A percentile compares a stretch with the other conserved stretches of the same genome.
Evolutionary conservation across 2,329 filamentous ascomycete species (phyloP).

Genomic region (Helminthosporium solani): DNA sequence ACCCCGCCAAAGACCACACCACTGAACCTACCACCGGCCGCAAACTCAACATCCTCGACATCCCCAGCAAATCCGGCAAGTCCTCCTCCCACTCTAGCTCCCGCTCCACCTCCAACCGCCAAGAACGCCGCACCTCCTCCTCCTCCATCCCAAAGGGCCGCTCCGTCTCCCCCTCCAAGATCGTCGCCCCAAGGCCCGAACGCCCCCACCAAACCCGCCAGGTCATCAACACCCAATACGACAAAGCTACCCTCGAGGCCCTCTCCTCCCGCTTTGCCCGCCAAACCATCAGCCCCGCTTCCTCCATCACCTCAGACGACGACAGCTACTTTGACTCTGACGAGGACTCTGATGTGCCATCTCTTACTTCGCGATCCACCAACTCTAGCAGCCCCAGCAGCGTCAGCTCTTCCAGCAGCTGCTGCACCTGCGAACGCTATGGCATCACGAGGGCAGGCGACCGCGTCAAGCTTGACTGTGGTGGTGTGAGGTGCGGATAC

Average conservation of each 20-base stretch:
- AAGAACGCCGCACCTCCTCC: slow-evolving; percentile 54
- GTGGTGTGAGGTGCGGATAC: slow-evolving; percentile 83
- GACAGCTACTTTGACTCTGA: slow-evolving; percentile 67
- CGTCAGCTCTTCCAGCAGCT: slow-evolving; percentile 54
- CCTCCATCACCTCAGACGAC: slow-evolving; percentile 57
- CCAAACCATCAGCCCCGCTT: slow-evolving; percentile 72
- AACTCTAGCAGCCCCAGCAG: slow-evolving; percentile 68
- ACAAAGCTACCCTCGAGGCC: slow-evolving; percentile 73
- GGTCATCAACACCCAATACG: slow-evolving; percentile 81
- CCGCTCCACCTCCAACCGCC: slow-evolving; percentile 49
- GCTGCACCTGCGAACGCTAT: slow-evolving; percentile 93
- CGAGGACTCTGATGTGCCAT: slow-evolving; percentile 64
- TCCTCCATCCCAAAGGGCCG: slow-evolving; percentile 83
- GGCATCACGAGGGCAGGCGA: slow-evolving; percentile 92
- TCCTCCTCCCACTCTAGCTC: slow-evolving; percentile 45
- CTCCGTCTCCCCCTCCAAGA: slow-evolving; percentile 82
- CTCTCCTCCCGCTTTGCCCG: slow-evolving; percentile 72
- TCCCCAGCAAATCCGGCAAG: slow-evolving; percentile 60
- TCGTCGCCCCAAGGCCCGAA: slow-evolving; percentile 85
- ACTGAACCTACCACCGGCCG: slow-evolving; percentile 96
- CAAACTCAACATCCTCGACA: slow-evolving; percentile 95
- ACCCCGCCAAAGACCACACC: slow-evolving; percentile 84
- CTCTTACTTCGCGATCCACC: slow-evolving; percentile 69
- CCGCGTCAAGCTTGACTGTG: slow-evolving; percentile 94
- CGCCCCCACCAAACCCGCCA: slow-evolving; percentile 83